Evolutionary conservation across 2,329 filamentous ascomycete genomes (phyloP), one percentile per base, ranked within the genome.

Genomic region (Malbranchea zuffiana): DNA sequence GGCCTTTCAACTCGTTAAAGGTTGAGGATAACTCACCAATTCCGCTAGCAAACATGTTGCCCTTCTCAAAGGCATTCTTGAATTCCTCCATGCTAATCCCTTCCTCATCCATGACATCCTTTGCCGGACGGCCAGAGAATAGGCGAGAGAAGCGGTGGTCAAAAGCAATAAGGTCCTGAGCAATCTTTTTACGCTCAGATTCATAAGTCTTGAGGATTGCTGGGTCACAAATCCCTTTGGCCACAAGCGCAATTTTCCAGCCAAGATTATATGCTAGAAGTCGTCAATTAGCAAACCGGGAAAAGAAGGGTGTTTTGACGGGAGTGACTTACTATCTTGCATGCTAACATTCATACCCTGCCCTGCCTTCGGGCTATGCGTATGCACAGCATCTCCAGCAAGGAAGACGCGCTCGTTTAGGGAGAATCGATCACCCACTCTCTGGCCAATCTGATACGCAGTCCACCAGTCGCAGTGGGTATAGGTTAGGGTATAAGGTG

Each of bases 291-390:
- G n/a, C n/a, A n/a, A n/a, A n/a, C n/a, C n/a, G n/a, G n/a, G n/a
- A n/a, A n/a, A n/a, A n/a, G n/a, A n/a, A n/a, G n/a, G n/a, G n/a
- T n/a, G n/a, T n/a, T n/a, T n/a, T n/a, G n/a, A n/a, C n/a, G n/a
- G n/a, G n/a, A n/a, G n/a, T n/a, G n/a, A n/a, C n/a, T n/a, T n/a
- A n/a, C n/a, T n/a, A 50, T 70, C 66, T 32, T 70, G 59, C 60
- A 85, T 84, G 3, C 79, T 80, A 0, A 80, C 81, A 52, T 85
- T 85, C 80, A 85, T 85, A 20, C 39, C 39, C 15, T 37, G 80
- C 1, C 80, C 80, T 12, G 57, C 56, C 49, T 83, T 83, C 19
- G 80, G 80, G 46, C 78, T 82, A 50, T 84, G 81, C 1, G 80
- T 85, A 56, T 86, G 81, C 53, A 31, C 48, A 60, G 57, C 59